Evolutionary conservation across 495 filamentous ascomycete species (phyloP).

Genomic region (Cryomyces antarcticus): DNA sequence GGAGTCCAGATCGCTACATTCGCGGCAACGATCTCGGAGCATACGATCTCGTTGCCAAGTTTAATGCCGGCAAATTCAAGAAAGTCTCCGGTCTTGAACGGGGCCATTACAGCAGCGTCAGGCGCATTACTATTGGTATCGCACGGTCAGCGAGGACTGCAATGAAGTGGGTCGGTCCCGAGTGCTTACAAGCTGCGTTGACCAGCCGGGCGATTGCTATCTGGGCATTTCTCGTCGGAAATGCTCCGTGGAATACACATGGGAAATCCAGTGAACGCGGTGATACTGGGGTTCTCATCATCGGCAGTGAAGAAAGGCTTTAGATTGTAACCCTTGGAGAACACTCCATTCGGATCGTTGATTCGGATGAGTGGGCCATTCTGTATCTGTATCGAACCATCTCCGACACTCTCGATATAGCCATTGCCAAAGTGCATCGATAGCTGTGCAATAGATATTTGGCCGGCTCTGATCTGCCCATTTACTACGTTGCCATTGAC

Average conservation of each 20-base stretch:
- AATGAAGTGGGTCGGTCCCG: no score
- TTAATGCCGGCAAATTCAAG: slow-evolving; percentile 18
- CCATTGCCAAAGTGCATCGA: slow-evolving; percentile 15
- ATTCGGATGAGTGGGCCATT: slow-evolving; percentile 21
- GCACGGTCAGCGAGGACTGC: no score
- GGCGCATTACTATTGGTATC: background rate
- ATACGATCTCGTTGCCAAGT: slow-evolving; percentile 9
- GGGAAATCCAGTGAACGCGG: slow-evolving; percentile 22
- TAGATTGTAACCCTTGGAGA: slow-evolving; percentile 11
- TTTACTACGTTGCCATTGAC: slow-evolving; percentile 20
- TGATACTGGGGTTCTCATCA: slow-evolving; percentile 19
- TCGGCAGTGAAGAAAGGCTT: slow-evolving; percentile 21
- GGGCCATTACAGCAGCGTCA: slow-evolving; percentile 20
- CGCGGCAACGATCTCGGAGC: slow-evolving; percentile 16
- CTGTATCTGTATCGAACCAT: slow-evolving; percentile 16
- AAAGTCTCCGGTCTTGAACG: slow-evolving; percentile 20
- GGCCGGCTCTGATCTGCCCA: slow-evolving; percentile 17
- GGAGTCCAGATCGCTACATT: slow-evolving; percentile 16
- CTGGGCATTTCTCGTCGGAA: slow-evolving; percentile 17
- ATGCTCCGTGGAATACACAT: slow-evolving; percentile 22
- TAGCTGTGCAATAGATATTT: slow-evolving; percentile 17
- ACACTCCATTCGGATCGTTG: slow-evolving; percentile 24
- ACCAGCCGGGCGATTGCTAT: slow-evolving; percentile 15
- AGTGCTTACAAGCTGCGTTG: background rate
- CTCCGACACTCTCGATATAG: slow-evolving; percentile 17